phyloP scores from a whole-genome alignment of 148 eudicot species.

The Bassia scoparia region DNA sequence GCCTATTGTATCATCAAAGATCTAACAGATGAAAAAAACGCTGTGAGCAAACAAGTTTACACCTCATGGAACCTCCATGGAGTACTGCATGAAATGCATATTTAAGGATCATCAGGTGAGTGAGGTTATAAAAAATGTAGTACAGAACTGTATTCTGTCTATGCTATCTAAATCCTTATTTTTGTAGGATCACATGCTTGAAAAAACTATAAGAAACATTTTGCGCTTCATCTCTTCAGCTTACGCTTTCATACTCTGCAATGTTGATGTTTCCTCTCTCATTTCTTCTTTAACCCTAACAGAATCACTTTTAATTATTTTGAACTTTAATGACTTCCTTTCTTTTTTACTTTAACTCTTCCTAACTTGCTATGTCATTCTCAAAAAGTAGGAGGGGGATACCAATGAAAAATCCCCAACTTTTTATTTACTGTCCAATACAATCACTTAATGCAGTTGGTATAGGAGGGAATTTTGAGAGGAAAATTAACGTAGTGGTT shows the following conservation, averaged over 20 bases:
- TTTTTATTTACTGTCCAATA: too few species aligned
- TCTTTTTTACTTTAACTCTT: background rate
- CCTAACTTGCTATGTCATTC: too few species aligned
- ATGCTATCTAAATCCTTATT: background rate
- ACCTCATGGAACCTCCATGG: slow-evolving; percentile 65
- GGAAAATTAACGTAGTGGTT: too few species aligned
- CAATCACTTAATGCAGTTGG: too few species aligned
- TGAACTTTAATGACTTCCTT: background rate
- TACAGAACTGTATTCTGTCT: background rate
- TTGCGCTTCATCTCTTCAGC: background rate
- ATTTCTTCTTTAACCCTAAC: background rate
- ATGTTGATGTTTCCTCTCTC: background rate
- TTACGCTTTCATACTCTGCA: background rate
- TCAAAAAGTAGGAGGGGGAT: too few species aligned
- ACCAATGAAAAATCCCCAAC: too few species aligned
- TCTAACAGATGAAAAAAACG: slow-evolving; percentile 17
- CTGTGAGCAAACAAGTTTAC: slow-evolving; percentile 36
- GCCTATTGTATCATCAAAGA: slow-evolving; percentile 38
- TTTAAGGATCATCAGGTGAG: slow-evolving; percentile 53
- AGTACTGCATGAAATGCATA: slow-evolving; percentile 50
- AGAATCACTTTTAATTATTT: background rate
- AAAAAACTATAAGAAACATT: background rate
- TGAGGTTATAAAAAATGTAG: slow-evolving; percentile 1
- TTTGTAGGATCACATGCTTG: background rate
- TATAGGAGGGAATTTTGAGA: too few species aligned